Evolutionary conservation across 352 stramenopile genomes (phyloP).

Genomic region (Globisporangium recalcitrans): DNA sequence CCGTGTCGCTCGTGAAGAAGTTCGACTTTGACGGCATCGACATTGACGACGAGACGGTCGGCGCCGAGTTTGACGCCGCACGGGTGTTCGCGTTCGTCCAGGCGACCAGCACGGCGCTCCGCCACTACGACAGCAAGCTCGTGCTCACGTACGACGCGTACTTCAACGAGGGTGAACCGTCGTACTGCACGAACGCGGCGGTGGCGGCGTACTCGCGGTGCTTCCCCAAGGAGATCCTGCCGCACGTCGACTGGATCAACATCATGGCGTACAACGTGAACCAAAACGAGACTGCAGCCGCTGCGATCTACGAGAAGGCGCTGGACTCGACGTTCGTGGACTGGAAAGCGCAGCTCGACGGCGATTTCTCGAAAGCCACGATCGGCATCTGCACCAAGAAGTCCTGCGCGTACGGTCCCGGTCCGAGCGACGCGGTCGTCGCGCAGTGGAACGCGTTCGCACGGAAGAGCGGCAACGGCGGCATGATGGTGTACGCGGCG

Average conservation of each 20-base stretch:
- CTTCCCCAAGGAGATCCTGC: slow-evolving; percentile 45
- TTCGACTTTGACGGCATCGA: slow-evolving; percentile 73
- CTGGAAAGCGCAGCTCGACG: slow-evolving; percentile 40
- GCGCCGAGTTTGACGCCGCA: slow-evolving; percentile 44
- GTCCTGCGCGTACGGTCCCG: slow-evolving; percentile 60
- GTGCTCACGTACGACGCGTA: slow-evolving; percentile 73
- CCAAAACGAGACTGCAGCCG: slow-evolving; percentile 30
- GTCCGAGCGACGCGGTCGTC: slow-evolving; percentile 51
- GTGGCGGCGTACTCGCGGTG: slow-evolving; percentile 47
- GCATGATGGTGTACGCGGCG: slow-evolving; percentile 76
- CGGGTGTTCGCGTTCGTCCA: slow-evolving; percentile 42
- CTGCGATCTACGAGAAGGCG: slow-evolving; percentile 46
- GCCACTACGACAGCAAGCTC: slow-evolving; percentile 24
- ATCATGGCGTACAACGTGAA: slow-evolving; percentile 85
- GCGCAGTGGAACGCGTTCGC: slow-evolving; percentile 43
- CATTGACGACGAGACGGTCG: slow-evolving; percentile 71
- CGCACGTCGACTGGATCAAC: slow-evolving; percentile 72
- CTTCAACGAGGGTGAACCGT: slow-evolving; percentile 41
- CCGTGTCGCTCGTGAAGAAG: slow-evolving; percentile 39
- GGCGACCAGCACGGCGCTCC: slow-evolving; percentile 39
- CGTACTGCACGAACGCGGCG: slow-evolving; percentile 22
- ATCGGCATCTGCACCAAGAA: slow-evolving; percentile 48
- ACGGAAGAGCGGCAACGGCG: slow-evolving; percentile 27
- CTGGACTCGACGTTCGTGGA: slow-evolving; percentile 48
- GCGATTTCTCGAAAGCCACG: slow-evolving; percentile 43